Evolutionary conservation across 352 stramenopile genomes (phyloP), one percentile per base, ranked within the genome.

Genomic region (Phytophthora aleatoria): DNA sequence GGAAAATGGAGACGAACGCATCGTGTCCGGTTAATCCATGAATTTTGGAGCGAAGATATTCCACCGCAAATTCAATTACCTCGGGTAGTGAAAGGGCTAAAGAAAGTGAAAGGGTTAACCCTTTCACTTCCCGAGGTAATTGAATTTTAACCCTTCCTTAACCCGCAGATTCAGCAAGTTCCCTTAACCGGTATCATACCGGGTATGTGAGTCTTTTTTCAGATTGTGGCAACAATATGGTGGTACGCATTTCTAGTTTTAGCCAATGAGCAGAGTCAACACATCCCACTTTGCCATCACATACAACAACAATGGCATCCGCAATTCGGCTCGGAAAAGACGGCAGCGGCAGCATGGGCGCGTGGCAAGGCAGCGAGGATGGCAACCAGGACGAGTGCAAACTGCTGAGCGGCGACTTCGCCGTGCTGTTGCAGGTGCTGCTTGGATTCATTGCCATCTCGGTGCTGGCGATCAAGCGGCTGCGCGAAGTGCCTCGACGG

Each of bases 371-470:
- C 27, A 68, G 72, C 42, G 64, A 73, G 20, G 69, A 83, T 41
- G 59, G 49, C 33, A 65, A 76, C 16, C 13, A 57, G 50, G 56
- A 77, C 26, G 87, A 96, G 57, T 96, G 89, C 71, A 91, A 92
- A 64, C 73, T 96, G 24, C 74, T 96, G 28, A 91, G 78, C 61
- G 89, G 89, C 43, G 56, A 75, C 61, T 95, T 95, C 47, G 87
- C 88, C 24, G 81, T 71, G 48, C 58, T 91, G 33, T 65, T 96
- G 66, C 89, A 96, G 64, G 58, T 95, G 2, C 49, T 89, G 16
- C 64, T 96, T 31, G 89, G 89, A 3, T 48, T 94, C 59, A 94
- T 96, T 61, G 89, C 85, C 16, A 71, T 95, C 41, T 95, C 87
- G 0, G 87, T 95, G 55, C 81, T 96, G 13, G 64, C 92, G 20